Base-by-base conservation (phyloP, 1,139 yeast genomes). In the Insectozyma bohioensis region DNA sequence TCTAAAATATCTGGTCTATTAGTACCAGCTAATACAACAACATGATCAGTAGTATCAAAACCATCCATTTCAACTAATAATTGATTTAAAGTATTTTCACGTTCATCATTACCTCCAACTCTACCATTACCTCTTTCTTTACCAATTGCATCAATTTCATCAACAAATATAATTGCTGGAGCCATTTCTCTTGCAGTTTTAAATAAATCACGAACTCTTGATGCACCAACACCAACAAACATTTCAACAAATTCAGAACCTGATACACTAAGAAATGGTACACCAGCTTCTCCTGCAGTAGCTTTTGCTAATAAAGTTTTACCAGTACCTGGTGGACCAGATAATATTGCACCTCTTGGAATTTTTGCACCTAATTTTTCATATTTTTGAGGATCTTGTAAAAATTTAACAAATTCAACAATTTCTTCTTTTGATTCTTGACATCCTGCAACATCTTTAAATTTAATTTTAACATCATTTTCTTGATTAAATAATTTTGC, bases 281-380 rank as follows among this genome's bases (percentile, higher is more conserved):
- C 92, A 34, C 84, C 85, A 2, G 92, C 92, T 55, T 84, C 92
- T 51, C 92, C 92, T 6, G 92, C 92, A 20, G 92, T 83, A 1
- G 92, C 92, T 52, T 81, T 83, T 8, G 92, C 92, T 36, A 84
- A 61, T 30, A 84, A 64, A 1, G 94, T 84, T 54, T 84, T 84
- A 74, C 94, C 94, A 4, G 92, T 84, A 64, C 94, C 94, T 29
- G 94, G 94, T 24, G 92, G 87, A 41, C 94, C 94, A 0, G 88
- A 80, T 31, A 84, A 63, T 35, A 84, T 80, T 6, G 92, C 92
- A 52, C 94, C 94, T 56, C 92, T 70, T 28, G 94, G 94, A 40
- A 84, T 84, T 51, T 83, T 81, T 14, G 90, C 94, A 31, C 94
- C 94, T 51, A 84, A 67, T 46, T 73, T 77, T 53, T 83, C 90